These are phyloP conservation scores for Aphanomyces astaci DNA, from an alignment of 352 stramenopile genomes.

Conservation along the genomic window DNA sequence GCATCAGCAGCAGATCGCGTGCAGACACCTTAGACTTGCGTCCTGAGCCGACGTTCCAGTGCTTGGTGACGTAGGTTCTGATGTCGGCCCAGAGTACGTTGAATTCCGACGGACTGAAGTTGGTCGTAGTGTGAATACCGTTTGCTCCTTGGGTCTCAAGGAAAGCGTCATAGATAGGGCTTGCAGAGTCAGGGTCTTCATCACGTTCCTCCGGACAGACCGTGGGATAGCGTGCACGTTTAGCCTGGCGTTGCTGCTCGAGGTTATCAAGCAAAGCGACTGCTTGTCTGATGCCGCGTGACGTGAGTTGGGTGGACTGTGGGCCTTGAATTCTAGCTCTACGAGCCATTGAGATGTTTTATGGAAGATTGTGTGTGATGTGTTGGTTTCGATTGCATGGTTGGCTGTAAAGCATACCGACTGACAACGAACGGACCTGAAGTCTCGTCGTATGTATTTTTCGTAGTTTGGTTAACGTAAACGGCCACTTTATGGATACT, in stretches of 20 bases:
- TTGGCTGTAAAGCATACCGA: background rate
- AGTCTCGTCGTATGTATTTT: no score
- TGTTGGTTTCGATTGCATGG: background rate
- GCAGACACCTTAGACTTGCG: background rate
- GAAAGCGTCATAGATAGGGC: background rate
- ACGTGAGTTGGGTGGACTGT: background rate
- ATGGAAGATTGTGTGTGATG: background rate
- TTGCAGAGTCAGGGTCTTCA: background rate
- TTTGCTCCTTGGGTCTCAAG: background rate
- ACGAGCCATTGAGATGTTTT: background rate
- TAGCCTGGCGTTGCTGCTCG: background rate
- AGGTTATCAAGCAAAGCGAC: background rate
- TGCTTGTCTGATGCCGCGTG: background rate
- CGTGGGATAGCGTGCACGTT: background rate
- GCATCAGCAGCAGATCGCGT: constrained; percentile 8
- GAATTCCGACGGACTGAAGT: constrained; percentile 8
- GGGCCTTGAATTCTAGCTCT: background rate
- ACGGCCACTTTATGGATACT: no score
- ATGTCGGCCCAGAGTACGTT: background rate
- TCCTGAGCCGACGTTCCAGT: background rate
- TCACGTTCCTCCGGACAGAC: background rate
- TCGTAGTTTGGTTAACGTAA: no score
- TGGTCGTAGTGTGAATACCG: constrained; percentile 8
- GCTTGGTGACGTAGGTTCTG: background rate
- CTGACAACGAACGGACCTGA: background rate